Evolutionary conservation across 2,329 filamentous ascomycete species (phyloP).

Genomic region (Gnomoniopsis sp.): DNA sequence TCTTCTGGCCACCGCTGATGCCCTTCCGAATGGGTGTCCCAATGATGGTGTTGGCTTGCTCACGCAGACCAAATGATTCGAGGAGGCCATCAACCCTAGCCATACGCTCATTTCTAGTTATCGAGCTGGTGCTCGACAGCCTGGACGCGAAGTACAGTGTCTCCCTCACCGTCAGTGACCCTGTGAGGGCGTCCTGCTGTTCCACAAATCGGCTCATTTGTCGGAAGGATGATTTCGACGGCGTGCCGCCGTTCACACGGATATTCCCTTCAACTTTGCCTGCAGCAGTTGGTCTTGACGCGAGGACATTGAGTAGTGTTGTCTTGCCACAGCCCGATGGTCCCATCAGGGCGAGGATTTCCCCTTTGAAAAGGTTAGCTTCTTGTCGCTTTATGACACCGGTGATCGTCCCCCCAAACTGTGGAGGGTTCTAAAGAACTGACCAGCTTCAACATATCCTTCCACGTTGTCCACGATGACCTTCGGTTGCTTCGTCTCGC

Average conservation of each 20-base stretch:
- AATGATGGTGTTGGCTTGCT: conserved; percentile 68
- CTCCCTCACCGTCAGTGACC: conserved; percentile 75
- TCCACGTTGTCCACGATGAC: conserved; percentile 60
- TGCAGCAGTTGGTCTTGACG: conserved; percentile 50
- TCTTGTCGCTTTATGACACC: background rate
- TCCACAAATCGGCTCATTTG: conserved; percentile 75
- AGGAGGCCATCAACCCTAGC: conserved; percentile 65
- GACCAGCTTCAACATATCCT: conserved; percentile 63
- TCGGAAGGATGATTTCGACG: conserved; percentile 55
- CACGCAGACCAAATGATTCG: conserved; percentile 67
- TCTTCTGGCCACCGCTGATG: conserved; percentile 81
- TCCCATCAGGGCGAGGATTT: conserved; percentile 79
- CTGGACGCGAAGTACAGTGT: conserved; percentile 76
- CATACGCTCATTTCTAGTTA: conserved; percentile 52
- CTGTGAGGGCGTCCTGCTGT: conserved; percentile 82
- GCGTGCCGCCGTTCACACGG: conserved; percentile 59
- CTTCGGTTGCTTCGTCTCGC: conserved; percentile 61
- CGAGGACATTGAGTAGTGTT: conserved; percentile 77
- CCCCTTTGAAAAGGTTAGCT: conserved; percentile 42
- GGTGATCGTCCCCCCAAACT: too few relatives aligned
- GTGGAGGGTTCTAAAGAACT: background rate
- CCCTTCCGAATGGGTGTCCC: conserved; percentile 82
- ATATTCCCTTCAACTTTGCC: conserved; percentile 52
- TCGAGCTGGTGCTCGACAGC: conserved; percentile 50
- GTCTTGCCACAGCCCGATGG: conserved; percentile 75